Evolutionary conservation across 495 filamentous ascomycete genomes (phyloP), one percentile per base, ranked within the genome.

Genomic region (Penicillium pancosmium): DNA sequence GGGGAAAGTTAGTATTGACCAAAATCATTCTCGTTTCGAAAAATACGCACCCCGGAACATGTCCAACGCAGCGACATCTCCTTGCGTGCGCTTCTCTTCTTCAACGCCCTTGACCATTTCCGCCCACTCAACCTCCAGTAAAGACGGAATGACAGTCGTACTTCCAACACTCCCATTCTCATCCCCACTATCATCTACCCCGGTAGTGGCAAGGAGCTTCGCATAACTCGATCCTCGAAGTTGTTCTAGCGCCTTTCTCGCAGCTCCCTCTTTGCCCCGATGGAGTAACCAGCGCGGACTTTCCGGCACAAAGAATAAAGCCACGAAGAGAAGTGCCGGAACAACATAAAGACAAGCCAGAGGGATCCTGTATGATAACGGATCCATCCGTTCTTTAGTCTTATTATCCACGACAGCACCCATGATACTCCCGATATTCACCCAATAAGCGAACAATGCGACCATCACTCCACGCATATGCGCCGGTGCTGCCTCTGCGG

Each of bases 81-180:
- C 55, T 54, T 62, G 50, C 18, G 50, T 55, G 25, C 60, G 60
- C 44, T 58, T 62, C 21, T 62, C 60, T 27, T 62, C 60, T 51
- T 62, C 43, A n/a, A 62, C 60, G 3, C 60, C 60, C 38, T 62
- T 62, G 1, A 62, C 55, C 60, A 62, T 62, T 50, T 62, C 60
- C 0, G 44, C 55, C 60, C 60, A 62, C 36, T 62, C 60, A 6
- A 62, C 16, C 38, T 62, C 60, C n/a, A 62, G 50, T 9, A 62
- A 27, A 1, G 60, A 50, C 16, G 55, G 60, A 6, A 25, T 31
- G 0, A 46, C 18, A 38, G 36, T 48, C 27, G 57, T 59, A 9
- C 27, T 54, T 13, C 19, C 35, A 9, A 13, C 34, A 19, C 52
- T 57, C 11, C 51, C 44, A n/a, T 35, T 33, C 15, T 55, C 60